Percentiles rank a stretch among this genome's conserved stretches.
These are phyloP conservation scores for Liquidambar formosana DNA, from an alignment of 164 flowering plant species.

Conservation along the genomic window DNA sequence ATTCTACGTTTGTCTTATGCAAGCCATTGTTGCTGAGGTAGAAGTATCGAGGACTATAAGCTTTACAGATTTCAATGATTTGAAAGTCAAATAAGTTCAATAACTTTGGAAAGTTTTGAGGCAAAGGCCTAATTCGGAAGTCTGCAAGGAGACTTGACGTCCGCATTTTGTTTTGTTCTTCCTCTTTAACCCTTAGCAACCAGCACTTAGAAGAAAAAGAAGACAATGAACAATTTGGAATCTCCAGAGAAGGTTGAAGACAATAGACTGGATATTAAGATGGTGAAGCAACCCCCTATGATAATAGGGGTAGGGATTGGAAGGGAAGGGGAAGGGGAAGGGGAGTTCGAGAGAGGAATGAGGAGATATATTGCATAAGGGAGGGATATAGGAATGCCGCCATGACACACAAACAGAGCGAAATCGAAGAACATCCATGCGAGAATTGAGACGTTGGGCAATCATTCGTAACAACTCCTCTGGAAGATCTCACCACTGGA, in stretches of 20 bases:
- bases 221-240: too few relatives aligned
- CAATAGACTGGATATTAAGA: constrained; percentile 1
- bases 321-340: not conserved
- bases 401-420: constrained; percentile 16
- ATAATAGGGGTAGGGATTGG: too few relatives aligned
- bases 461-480: constrained; percentile 8
- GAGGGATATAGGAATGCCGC: constrained; percentile 7
- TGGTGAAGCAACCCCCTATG: not conserved
- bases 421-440: constrained; percentile 18
- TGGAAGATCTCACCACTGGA: constrained; percentile 14
- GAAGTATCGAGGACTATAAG: too few relatives aligned
- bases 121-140: not conserved
- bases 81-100: not conserved
- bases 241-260: too few relatives aligned
- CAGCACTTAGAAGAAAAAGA: not conserved
- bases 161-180: not conserved
- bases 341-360: constrained; percentile 4
- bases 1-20: too few relatives aligned
- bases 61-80: constrained; percentile 3
- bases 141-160: not conserved
- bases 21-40: too few relatives aligned
- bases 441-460: constrained; percentile 7
- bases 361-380: not conserved
- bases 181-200: constrained; percentile 9
- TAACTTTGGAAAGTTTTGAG: not conserved